Evolutionary conservation across 148 eudicot species (phyloP), one percentile per base, ranked within the genome.

Genomic region (Beta vulgaris): DNA sequence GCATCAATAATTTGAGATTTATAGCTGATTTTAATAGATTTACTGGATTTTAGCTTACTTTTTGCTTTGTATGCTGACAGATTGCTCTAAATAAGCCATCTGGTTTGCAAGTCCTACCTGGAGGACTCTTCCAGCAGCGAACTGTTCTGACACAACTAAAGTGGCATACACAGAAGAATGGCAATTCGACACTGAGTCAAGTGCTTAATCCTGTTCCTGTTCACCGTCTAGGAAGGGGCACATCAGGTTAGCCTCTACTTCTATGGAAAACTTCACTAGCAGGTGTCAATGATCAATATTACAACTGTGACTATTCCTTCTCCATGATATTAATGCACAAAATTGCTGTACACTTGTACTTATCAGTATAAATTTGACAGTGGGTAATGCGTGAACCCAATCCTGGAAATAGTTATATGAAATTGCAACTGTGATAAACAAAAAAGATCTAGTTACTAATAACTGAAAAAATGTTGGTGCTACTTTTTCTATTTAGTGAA

Each of bases 141-240:
- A 94, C 98, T 79, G 93, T 91, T 76, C 81, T 94, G 84, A 90
- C 89, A 61, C 97, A 91, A 75, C 92, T 91, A 59, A 93, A 87
- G 73, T 77, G 96, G 93, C 87, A 64, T 80, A 70, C 87, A 60
- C 75, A 79, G 51, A 81, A 73, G 53, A 76, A 74, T 31, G 48
- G 60, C 37, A 68, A 84, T 25, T 77, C 83, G 54, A 69, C 71
- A 76, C 79, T 75, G 57, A 36, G 83, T 75, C 86, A 82, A 77
- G 84, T 81, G 49, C 69, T 71, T 25, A 84, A 89, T 77, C 88
- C 97, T 61, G 97, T 84, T 81, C 98, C 98, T 25, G 98, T 94
- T 79, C 98, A 94, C 85, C 91, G 97, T 13, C 87, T 94, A 64
- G 98, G 98, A 75, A 87, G 98, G 85, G 98, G 98, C 70, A 91